Base-by-base conservation (phyloP, 2,329 filamentous ascomycete genomes). In the Phaeosphaeriaceae sp. region DNA sequence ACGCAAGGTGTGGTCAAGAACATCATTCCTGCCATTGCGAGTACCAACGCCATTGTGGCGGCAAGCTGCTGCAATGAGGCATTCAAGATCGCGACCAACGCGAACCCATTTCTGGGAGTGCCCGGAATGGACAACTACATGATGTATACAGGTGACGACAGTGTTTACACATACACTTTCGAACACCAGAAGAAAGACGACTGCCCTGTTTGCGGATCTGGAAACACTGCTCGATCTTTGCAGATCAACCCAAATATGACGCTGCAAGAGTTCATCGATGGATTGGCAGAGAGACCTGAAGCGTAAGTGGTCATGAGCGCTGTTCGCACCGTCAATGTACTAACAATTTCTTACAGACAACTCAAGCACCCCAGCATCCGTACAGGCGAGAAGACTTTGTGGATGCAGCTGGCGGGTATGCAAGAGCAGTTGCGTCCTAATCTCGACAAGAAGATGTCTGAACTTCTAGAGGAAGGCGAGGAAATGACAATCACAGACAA, bases 1-100 rank as follows among this genome's bases (percentile, higher is more conserved):
- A 97, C 96, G 0, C 95, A 99, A 76, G 96, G 95, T 56, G 96
- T 98, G 2, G 92, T 99, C 70, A 99, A 99, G 80, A 99, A 99
- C 79, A 99, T 99, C 78, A 99, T 99, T 61, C 95, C 95, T 0
- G 96, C 95, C 25, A 99, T 99, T 71, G 95, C 95, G 19, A 97
- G 93, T 1, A 99, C 95, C 7, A 99, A 99, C 75, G 94, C 95
- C 56, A 95, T 99, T 69, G 91, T 99, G 63, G 95, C 95, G 1
- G 95, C 94, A 1, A 90, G 91, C 52, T 98, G 94, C 79, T 98
- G 95, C 79, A 98, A 97, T 66, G 95, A 99, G 79, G 94, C 93
- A 1, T 88, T 98, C 80, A 99, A 99, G 80, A 91, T 99, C 62
- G 91, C 90, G 44, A 96, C 92, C 15, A 88, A 85, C 49, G 87